Conservation (phyloP, 352 stramenopile species). For the Globisporangium nodosum region DNA sequence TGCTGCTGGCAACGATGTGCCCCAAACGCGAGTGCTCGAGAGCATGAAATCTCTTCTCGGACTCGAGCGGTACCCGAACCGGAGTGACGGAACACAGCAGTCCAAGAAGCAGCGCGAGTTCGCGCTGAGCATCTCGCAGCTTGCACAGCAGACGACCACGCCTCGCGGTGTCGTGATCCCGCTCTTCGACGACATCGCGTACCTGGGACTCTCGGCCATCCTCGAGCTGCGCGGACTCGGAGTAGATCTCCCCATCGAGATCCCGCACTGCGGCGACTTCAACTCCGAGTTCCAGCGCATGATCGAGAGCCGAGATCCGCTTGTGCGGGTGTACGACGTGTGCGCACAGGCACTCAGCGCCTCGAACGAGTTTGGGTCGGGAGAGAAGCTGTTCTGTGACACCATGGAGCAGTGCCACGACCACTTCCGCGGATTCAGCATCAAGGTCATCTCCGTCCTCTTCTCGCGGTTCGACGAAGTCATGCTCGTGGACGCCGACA, state of each 20-base stretch:
- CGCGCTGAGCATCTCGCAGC: constrained; percentile 10
- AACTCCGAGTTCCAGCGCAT: constrained; percentile 25
- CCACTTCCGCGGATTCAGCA: constrained; percentile 48
- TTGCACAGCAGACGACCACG: constrained; percentile 20
- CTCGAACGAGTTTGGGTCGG: constrained; percentile 19
- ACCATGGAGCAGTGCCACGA: constrained; percentile 32
- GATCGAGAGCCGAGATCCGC: constrained; percentile 26
- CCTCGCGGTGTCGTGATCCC: constrained; percentile 54
- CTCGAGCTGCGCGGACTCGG: constrained; percentile 48
- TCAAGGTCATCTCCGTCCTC: constrained; percentile 60
- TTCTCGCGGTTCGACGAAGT: constrained; percentile 66
- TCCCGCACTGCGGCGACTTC: constrained; percentile 68
- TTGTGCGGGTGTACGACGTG: constrained; percentile 62
- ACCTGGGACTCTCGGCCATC: constrained; percentile 55
- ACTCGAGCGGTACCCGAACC: not conserved
- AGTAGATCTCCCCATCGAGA: constrained; percentile 54
- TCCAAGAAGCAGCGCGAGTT: constrained; percentile 11
- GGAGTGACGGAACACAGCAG: not conserved
- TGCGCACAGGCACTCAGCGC: constrained; percentile 36
- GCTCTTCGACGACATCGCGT: constrained; percentile 56
- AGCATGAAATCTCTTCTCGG: constrained; percentile 6
- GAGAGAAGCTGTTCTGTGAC: constrained; percentile 42
- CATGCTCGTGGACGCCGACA: constrained; percentile 75
- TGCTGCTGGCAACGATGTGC: constrained; percentile 1
- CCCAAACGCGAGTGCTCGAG: constrained; percentile 3